Conservation (phyloP, 2,329 filamentous ascomycete genomes). For the Bipolaris gigantea region DNA sequence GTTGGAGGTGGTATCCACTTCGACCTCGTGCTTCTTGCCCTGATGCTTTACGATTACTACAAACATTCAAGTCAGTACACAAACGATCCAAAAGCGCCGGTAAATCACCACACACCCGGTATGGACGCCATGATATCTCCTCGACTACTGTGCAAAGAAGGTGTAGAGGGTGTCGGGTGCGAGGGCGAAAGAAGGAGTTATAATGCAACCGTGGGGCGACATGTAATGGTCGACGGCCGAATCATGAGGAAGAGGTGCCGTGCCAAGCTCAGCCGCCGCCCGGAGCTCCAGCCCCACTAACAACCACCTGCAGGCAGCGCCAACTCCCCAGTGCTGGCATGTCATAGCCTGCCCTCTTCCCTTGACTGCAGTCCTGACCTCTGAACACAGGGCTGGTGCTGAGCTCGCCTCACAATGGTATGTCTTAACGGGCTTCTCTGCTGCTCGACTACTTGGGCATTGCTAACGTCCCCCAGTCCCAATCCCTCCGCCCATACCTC, state of each 20-base stretch:
- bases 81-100: background rate
- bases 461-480: constrained; percentile 63
- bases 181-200: constrained; percentile 19
- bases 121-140: constrained; percentile 41
- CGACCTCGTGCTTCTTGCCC: constrained; percentile 92
- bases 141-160: constrained; percentile 1
- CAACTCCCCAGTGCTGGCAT: constrained; percentile 33
- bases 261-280: constrained; percentile 18
- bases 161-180: constrained; percentile 1
- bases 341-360: constrained; percentile 28
- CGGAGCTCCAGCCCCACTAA: constrained; percentile 32
- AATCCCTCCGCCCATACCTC: constrained; percentile 95
- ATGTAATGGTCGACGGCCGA: constrained; percentile 29
- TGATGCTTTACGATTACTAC: constrained; percentile 91
- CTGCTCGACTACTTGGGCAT: background rate
- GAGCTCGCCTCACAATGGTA: constrained; percentile 37
- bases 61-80: constrained; percentile 26
- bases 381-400: constrained; percentile 22
- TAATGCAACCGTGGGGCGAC: constrained; percentile 36
- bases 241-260: constrained; percentile 32
- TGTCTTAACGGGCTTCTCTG: background rate
- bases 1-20: constrained; percentile 79
- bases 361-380: constrained; percentile 21
- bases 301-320: constrained; percentile 30
- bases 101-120: constrained; percentile 32